Evolutionary conservation across 1,139 yeast species (phyloP), one percentile per base, ranked within the genome.

Genomic region (Candida neerlandica): DNA sequence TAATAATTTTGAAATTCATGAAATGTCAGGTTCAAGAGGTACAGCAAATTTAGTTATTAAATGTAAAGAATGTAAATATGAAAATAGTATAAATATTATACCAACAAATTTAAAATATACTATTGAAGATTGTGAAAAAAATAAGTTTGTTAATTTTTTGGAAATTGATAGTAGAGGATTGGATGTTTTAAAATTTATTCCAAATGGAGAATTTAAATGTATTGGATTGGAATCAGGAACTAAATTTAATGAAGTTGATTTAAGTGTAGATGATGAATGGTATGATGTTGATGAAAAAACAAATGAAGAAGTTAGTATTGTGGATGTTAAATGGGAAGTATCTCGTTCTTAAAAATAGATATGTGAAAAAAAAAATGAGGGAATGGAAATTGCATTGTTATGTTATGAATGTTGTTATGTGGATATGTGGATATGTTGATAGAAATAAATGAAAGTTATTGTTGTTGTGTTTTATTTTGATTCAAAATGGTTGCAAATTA

Each of bases 221-320:
- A 70, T 66, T 41, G 89, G 89, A 3, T 70, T 66, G 7, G 84
- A 80, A 15, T 67, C 82, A 2, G 65, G 68, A 9, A 75, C 88
- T 1, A 67, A 64, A 50, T 89, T 88, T 59, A 64, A 64, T 11
- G 90, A 85, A 18, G 79, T 90, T n/a, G 90, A 86, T 51, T 68
- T 90, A 46, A 80, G 77, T 40, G 97, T 90, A 39, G 83, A 81
- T 42, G 83, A 81, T 42, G 98, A 94, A 64, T 92, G 97, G 96
- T 94, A 85, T 64, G 99, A 94, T 61, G 95, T 92, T 64, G 98
- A 94, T 63, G 98, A 94, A 52, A 81, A 85, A 60, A 85, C 89
- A 4, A 82, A 84, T 10, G 81, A 75, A 26, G 97, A 94, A 65
- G 97, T 91, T 19, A 84, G 95, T 38, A 79, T 94, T 14, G 82